Evolutionary conservation across 208 protist genomes (phyloP).

Genomic region (Trypanosoma cruzi): DNA sequence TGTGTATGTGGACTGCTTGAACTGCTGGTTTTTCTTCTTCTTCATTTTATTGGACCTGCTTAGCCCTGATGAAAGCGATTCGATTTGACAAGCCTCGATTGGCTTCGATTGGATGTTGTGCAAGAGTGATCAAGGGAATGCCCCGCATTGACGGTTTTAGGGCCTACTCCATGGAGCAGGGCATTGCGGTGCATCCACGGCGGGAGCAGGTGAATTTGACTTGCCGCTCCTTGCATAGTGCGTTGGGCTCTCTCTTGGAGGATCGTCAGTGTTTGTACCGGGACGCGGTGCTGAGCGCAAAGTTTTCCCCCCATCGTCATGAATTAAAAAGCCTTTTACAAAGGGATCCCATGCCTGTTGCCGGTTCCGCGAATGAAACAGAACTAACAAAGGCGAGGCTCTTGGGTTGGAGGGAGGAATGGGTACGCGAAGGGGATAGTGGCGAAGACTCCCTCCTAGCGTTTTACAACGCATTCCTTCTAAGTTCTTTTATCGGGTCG

Average conservation of each 20-base stretch:
- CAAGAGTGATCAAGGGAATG: neutral
- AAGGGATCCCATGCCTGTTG: neutral
- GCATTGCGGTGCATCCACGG: neutral
- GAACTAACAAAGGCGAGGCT: conserved; percentile 26
- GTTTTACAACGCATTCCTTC: conserved; percentile 62
- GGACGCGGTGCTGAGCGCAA: conserved; percentile 26
- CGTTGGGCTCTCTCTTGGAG: conserved; percentile 30
- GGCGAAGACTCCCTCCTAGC: conserved; percentile 16
- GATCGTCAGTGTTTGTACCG: conserved; percentile 51
- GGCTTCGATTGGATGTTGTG: neutral
- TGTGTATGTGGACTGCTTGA: neutral
- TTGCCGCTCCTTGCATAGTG: conserved; percentile 5
- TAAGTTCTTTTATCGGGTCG: conserved; percentile 33
- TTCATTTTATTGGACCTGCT: neutral
- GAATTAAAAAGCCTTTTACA: conserved; percentile 20
- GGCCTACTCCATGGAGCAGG: neutral
- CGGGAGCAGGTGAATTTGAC: neutral
- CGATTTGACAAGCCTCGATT: neutral
- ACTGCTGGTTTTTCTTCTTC: conserved; percentile 2
- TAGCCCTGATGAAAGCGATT: neutral
- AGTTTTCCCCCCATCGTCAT: conserved; percentile 24
- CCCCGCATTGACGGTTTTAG: neutral
- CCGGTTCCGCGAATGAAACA: neutral
- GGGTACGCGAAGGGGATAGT: conserved; percentile 18
- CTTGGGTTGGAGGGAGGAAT: conserved; percentile 29